Conservation (phyloP, 106 monocot species). For the Triglochin maritima region DNA sequence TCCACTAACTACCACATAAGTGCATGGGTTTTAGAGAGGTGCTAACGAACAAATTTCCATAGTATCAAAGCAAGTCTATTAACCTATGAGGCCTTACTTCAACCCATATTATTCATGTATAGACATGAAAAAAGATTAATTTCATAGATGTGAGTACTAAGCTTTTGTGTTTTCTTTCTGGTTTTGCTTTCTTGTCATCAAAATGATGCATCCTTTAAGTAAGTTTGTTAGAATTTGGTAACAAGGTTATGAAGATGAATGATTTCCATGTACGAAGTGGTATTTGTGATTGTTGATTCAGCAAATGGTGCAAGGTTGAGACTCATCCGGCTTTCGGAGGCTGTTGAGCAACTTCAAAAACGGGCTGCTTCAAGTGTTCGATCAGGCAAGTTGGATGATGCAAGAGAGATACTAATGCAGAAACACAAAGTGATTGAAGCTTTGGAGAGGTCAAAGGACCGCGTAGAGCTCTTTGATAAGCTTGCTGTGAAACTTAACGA, state of each 20-base stretch:
- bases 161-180: neutral
- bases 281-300: constrained; percentile 21
- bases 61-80: no score
- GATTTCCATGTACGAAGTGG: neutral
- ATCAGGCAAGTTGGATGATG: constrained; percentile 51
- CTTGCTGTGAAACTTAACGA: constrained; percentile 61
- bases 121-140: neutral
- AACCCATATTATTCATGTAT: no score
- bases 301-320: constrained; percentile 55
- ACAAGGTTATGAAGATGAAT: neutral
- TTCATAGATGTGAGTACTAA: neutral
- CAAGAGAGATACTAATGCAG: constrained; percentile 52
- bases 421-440: constrained; percentile 62
- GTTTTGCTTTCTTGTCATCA: neutral
- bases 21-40: no score
- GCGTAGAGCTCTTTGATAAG: constrained; percentile 54
- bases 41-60: no score
- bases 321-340: constrained; percentile 63
- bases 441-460: constrained; percentile 51
- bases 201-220: neutral
- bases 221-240: neutral
- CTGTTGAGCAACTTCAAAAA: constrained; percentile 59
- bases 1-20: no score
- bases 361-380: constrained; percentile 39
- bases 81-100: no score